Conservation (phyloP, 768 basidiomycete species). For the Lactifluus volemus region DNA sequence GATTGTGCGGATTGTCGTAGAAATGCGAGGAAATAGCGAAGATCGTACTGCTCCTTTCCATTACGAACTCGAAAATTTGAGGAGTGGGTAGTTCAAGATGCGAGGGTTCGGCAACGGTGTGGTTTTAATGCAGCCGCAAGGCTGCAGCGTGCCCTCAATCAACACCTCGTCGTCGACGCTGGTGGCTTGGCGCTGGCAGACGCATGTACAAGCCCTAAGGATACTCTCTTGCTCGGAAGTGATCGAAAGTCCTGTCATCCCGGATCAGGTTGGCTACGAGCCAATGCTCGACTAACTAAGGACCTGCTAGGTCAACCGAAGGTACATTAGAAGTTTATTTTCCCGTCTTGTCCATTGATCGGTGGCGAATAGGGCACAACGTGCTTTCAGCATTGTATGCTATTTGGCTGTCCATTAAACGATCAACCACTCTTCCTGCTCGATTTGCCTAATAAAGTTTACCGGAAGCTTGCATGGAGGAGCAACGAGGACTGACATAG, state of each 20-base stretch:
- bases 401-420: background rate
- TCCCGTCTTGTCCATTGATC: background rate
- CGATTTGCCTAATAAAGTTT: background rate
- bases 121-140: constrained; percentile 12
- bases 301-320: background rate
- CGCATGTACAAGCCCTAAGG: background rate
- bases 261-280: background rate
- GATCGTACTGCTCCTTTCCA: constrained; percentile 17
- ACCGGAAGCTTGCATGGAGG: background rate
- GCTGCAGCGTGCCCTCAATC: constrained; percentile 5
- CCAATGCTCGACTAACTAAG: background rate
- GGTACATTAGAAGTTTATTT: background rate
- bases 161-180: background rate
- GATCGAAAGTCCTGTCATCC: background rate
- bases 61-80: background rate
- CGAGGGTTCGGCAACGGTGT: background rate
- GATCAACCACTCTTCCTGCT: background rate
- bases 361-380: constrained; percentile 6
- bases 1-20: constrained; percentile 10
- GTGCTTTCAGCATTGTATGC: constrained; percentile 10
- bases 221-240: background rate
- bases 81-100: background rate
- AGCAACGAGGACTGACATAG: background rate
- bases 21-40: constrained; percentile 16
- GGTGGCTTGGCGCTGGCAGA: background rate